Conservation (phyloP, 208 protist species). For the Wallacemonas rigidus region DNA sequence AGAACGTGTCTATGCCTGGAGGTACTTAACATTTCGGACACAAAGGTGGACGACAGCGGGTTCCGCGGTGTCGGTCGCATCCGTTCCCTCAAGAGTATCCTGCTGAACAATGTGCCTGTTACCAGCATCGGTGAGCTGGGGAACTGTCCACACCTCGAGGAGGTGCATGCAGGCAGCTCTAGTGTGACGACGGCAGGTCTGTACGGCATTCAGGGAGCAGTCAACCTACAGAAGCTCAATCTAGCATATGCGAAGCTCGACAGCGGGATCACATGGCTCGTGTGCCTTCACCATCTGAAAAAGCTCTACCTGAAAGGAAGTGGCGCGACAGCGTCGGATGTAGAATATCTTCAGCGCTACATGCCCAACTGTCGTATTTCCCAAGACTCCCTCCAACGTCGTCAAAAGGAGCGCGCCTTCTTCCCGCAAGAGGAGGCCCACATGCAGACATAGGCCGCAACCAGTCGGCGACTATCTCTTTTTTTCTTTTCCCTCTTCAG, state of each 20-base stretch:
- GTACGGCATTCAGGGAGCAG: constrained; percentile 25
- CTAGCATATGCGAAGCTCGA: constrained; percentile 34
- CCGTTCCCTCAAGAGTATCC: constrained; percentile 20
- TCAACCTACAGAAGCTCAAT: constrained; percentile 29
- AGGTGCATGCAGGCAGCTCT: constrained; percentile 30
- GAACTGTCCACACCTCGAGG: constrained; percentile 26
- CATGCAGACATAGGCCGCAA: too few relatives aligned
- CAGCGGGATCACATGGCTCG: constrained; percentile 10
- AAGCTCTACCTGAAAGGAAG: constrained; percentile 42
- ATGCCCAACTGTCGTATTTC: constrained; percentile 29
- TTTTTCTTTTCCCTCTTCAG: not conserved
- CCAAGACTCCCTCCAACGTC: constrained; percentile 18
- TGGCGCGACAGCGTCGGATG: constrained; percentile 22
- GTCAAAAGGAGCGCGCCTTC: constrained; percentile 15
- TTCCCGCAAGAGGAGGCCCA: not conserved
- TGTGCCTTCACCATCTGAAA: constrained; percentile 18
- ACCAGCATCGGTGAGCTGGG: constrained; percentile 28
- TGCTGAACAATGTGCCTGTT: constrained; percentile 31
- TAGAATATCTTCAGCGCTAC: constrained; percentile 19
- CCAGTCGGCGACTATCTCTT: not conserved
- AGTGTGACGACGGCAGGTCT: constrained; percentile 30
- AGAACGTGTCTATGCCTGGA: constrained; percentile 23
- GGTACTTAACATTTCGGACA: constrained; percentile 36
- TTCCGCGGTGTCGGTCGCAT: constrained; percentile 22
- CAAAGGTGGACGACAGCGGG: constrained; percentile 25